Evolutionary conservation across 140 eudicot genomes (phyloP), one percentile per base, ranked within the genome.

Genomic region (Cichorium intybus): DNA sequence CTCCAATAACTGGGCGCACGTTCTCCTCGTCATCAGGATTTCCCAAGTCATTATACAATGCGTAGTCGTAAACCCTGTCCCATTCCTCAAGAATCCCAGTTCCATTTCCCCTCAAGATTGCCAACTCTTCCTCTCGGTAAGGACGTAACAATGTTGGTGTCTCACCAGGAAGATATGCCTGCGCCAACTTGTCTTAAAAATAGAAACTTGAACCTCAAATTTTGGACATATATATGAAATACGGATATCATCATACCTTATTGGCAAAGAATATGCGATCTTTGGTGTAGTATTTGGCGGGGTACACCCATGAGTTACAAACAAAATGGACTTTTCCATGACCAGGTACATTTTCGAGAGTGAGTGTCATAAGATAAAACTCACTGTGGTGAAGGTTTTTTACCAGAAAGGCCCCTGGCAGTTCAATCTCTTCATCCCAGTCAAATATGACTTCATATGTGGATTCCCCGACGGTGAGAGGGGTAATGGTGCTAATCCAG

Each of bases 31-130:
- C 80, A 55, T 86, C 85, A 0, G 89, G 95, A 52, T 77, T 78
- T 21, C 86, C 88, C 57, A 87, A 73, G 33, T 87, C 95, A 52
- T 87, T 81, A 68, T 87, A 84, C 37, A 54, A 79, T 1, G 88
- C 95, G 52, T 84, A 87, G 39, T 87, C 95, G 23, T 84, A 87
- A 7, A 87, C 88, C 41, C 95, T 75, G 55, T 87, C 95, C 95
- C 91, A 87, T 74, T 81, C 82, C 73, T 82, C 60, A 1, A 82
- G 89, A 78, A 24, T 64, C 53, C 81, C 87, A 2, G 28, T 60
- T 52, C 77, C 86, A 66, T 52, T 54, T 68, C 95, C 95, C 71
- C 86, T 77, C 59, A 85, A 61, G 27, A 18, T 60, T n/a, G 7
- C 72, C 47, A 85, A 51, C 48, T 85, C 93, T 46, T 85, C 81